A percentile compares a stretch with the other conserved stretches of the same genome.
phyloP scores from a whole-genome alignment of 805 yeast genomes.

The Starmerella gropengiesseri region DNA sequence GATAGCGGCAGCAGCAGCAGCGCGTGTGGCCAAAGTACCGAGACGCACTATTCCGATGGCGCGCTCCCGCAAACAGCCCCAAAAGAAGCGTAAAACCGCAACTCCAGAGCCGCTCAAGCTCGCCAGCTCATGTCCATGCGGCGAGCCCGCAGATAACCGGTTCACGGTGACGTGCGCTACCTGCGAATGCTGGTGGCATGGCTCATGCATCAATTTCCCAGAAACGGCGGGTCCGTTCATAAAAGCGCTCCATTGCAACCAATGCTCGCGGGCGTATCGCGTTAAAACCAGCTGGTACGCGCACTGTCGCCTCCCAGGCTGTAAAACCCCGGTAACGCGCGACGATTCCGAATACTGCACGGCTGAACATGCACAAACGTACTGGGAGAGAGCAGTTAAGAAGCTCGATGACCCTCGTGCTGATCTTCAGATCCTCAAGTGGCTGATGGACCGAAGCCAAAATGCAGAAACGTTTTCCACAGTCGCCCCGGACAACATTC shows the following conservation, averaged over 20 bases:
- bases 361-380: slow-evolving; percentile 6
- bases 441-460: slow-evolving; percentile 8
- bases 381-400: slow-evolving; percentile 4
- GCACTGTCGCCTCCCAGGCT: slow-evolving; percentile 8
- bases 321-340: background rate
- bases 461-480: background rate
- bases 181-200: slow-evolving; percentile 17
- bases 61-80: slow-evolving; percentile 2
- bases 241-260: slow-evolving; percentile 3
- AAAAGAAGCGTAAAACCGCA: background rate
- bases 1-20: too few species aligned
- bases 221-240: background rate
- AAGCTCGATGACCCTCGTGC: background rate
- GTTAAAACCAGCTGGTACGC: background rate
- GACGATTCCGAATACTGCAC: slow-evolving; percentile 5
- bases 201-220: slow-evolving; percentile 9
- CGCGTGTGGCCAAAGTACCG: too few species aligned
- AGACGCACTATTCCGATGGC: slow-evolving; percentile 3
- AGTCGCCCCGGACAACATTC: slow-evolving; percentile 7
- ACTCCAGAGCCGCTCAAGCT: background rate
- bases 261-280: background rate
- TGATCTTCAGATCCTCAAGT: background rate
- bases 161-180: slow-evolving; percentile 7
- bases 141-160: slow-evolving; percentile 5
- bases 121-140: slow-evolving; percentile 2